Base-by-base conservation (phyloP, 2,329 filamentous ascomycete species). In the Fusarium sp. region DNA sequence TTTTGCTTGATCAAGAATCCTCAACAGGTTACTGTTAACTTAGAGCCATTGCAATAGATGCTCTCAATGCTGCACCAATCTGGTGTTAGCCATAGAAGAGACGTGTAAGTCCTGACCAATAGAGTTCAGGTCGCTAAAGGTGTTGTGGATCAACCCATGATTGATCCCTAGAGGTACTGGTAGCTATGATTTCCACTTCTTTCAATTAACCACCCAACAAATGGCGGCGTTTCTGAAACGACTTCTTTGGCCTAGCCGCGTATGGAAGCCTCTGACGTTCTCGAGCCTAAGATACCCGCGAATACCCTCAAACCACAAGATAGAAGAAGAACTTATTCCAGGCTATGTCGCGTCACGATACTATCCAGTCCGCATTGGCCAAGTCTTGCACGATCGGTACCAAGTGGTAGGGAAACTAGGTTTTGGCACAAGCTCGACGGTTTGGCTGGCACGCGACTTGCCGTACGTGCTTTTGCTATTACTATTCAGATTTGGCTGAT, bases 391-490 rank as follows among this genome's bases (percentile, higher is more conserved):
- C 15, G 65, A 70, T 22, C 74, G 79, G 41, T 83, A 83, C 57
- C 75, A 70, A 8, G 75, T 84, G 44, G 74, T 79, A 2, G 80
- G 81, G 20, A 83, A 84, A 66, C 74, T 84, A 8, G 81, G 81
- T 1, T 82, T 76, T 71, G 81, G 82, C 10, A 75, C 76, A 7
- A 81, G 78, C 65, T 83, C 81, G 6, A 83, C 80, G 1, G 77
- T 82, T 46, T 84, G 80, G 80, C 70, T 83, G 56, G 80, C 80
- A 10, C 76, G 67, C 7, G 81, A 84, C 53, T 25, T 76, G 7
- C 5, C 54, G 72, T 75, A 65, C 62, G 62, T 20, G 20, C 47
- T 3, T 24, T 24, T 18, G 18, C 16, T 16, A 10, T 34, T 18
- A 16, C 32, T 34, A 18, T 34, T 16, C 32, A 18, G 8, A 18